phyloP scores from a whole-genome alignment of 352 stramenopile species.

The Phytophthora palmivora region DNA sequence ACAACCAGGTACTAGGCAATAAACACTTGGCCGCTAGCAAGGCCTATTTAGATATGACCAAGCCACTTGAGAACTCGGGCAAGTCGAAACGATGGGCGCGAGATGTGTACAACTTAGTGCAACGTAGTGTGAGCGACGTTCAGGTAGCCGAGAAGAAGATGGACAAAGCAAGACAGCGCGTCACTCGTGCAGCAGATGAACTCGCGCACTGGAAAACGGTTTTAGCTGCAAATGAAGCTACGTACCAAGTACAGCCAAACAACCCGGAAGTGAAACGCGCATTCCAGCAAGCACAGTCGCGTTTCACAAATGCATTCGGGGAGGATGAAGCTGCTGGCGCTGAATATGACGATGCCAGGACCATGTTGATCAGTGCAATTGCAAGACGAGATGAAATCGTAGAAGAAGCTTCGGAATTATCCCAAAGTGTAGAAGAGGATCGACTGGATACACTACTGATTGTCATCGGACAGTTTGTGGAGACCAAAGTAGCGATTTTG shows the following conservation, averaged over 20 bases:
- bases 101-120: slow-evolving; percentile 83
- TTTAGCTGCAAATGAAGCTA: slow-evolving; percentile 81
- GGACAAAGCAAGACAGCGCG: slow-evolving; percentile 69
- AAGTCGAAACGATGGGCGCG: slow-evolving; percentile 77
- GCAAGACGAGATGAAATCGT: slow-evolving; percentile 82
- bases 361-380: slow-evolving; percentile 65
- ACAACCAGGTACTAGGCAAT: slow-evolving; percentile 81
- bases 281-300: slow-evolving; percentile 67
- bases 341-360: slow-evolving; percentile 71
- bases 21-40: slow-evolving; percentile 83
- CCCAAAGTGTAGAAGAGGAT: slow-evolving; percentile 86
- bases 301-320: slow-evolving; percentile 66
- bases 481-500: slow-evolving; percentile 85
- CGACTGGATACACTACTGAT: slow-evolving; percentile 85
- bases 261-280: slow-evolving; percentile 77
- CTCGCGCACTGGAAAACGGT: slow-evolving; percentile 80
- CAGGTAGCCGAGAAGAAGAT: slow-evolving; percentile 77
- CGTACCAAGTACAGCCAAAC: slow-evolving; percentile 81
- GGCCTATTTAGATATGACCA: slow-evolving; percentile 78
- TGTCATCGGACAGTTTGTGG: slow-evolving; percentile 86
- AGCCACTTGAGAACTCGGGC: slow-evolving; percentile 77
- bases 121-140: slow-evolving; percentile 82
- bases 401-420: slow-evolving; percentile 78
- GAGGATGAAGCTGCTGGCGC: slow-evolving; percentile 65
- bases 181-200: slow-evolving; percentile 72